Evolutionary conservation across 2,329 filamentous ascomycete species (phyloP).

Genomic region (Penicillium sclerotigenum): DNA sequence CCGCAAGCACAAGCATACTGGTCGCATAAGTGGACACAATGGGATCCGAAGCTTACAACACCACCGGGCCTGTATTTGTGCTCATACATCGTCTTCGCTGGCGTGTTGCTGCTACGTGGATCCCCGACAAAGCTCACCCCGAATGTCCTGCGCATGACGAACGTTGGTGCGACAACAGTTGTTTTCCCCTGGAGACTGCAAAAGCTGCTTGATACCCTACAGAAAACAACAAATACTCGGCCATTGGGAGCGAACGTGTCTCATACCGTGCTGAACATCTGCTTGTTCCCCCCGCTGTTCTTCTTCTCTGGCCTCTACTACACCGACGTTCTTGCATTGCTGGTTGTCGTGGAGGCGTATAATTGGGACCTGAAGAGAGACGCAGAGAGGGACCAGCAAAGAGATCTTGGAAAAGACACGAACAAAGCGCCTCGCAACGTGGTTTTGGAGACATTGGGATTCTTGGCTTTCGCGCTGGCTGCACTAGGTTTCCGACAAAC

Average conservation of each 20-base stretch:
- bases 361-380: conserved; percentile 45
- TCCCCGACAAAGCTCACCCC: conserved; percentile 35
- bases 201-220: conserved; percentile 49
- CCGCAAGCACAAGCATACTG: conserved; percentile 90
- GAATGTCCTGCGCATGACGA: conserved; percentile 38
- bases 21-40: conserved; percentile 66
- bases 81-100: conserved; percentile 47
- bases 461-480: conserved; percentile 59
- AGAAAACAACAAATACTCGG: conserved; percentile 32
- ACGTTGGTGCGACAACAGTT: conserved; percentile 36
- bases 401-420: conserved; percentile 4
- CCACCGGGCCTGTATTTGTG: conserved; percentile 74
- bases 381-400: conserved; percentile 20
- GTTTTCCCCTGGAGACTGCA: conserved; percentile 53
- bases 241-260: conserved; percentile 35
- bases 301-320: conserved; percentile 97
- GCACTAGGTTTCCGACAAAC: conserved; percentile 83
- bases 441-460: conserved; percentile 28
- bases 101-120: conserved; percentile 22
- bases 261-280: conserved; percentile 66
- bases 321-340: conserved; percentile 81
- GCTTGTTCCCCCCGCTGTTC: conserved; percentile 83
- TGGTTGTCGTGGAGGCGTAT: conserved; percentile 70
- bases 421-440: conserved; percentile 10
- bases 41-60: conserved; percentile 97